Percentiles rank a stretch among this genome's conserved stretches.
Evolutionary conservation across 208 protist species (phyloP).

Genomic region (Lotmaria passim): DNA sequence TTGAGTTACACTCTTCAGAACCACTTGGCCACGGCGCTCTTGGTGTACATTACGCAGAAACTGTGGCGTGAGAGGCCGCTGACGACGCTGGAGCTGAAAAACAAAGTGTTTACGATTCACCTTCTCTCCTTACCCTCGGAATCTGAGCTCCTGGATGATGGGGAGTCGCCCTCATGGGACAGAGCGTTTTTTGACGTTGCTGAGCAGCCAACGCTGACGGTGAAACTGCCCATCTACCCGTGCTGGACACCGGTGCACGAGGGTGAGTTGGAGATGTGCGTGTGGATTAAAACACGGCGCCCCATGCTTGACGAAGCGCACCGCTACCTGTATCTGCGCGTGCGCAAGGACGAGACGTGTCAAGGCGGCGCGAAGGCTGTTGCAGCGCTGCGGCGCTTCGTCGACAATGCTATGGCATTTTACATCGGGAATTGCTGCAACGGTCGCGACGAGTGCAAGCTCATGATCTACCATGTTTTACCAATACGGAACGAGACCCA

Average conservation of each 20-base stretch:
- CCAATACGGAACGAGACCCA: background rate
- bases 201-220: constrained; percentile 23
- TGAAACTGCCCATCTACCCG: constrained; percentile 35
- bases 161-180: background rate
- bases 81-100: constrained; percentile 19
- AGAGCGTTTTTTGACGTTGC: constrained; percentile 9
- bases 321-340: constrained; percentile 28
- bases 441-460: constrained; percentile 3
- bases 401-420: constrained; percentile 27
- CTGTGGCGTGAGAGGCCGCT: constrained; percentile 33
- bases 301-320: constrained; percentile 1
- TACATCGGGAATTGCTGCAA: constrained; percentile 30
- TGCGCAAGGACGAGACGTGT: background rate
- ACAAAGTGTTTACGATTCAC: constrained; percentile 28
- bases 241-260: constrained; percentile 29
- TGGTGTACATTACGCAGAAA: constrained; percentile 28
- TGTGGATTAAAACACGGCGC: constrained; percentile 22
- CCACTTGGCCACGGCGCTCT: constrained; percentile 16
- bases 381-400: constrained; percentile 25
- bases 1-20: background rate
- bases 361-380: constrained; percentile 16
- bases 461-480: constrained; percentile 20
- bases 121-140: constrained; percentile 26
- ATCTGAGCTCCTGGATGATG: background rate
- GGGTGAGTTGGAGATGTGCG: constrained; percentile 26